Percentiles rank a stretch among this genome's conserved stretches.
These are phyloP conservation scores for Trichophyton rubrum DNA, from an alignment of 2,329 filamentous ascomycete genomes.

Conservation along the genomic window DNA sequence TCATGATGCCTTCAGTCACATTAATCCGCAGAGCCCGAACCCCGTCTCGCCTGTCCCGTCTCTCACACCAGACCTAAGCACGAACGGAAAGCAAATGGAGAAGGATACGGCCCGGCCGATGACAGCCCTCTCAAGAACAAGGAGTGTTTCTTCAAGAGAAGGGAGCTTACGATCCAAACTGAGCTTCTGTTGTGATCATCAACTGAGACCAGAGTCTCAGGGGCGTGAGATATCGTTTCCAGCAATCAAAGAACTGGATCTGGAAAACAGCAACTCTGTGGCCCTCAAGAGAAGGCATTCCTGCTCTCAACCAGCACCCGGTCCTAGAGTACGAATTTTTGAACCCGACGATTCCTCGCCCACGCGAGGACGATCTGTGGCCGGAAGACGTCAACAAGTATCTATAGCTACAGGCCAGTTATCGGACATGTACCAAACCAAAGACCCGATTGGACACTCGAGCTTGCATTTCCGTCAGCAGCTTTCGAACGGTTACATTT, in stretches of 20 bases:
- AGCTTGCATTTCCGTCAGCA: constrained; percentile 8
- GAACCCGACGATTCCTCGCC: not conserved
- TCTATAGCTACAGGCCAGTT: not conserved
- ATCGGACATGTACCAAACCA: not conserved
- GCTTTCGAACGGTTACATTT: constrained; percentile 9
- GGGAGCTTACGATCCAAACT: constrained; percentile 20
- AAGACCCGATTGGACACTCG: not conserved
- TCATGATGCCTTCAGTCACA: constrained; percentile 29
- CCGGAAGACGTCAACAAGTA: not conserved
- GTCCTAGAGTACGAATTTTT: constrained; percentile 15
- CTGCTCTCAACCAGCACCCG: constrained; percentile 26
- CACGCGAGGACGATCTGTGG: not conserved
- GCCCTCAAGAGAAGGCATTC: constrained; percentile 27
- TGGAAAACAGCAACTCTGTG: not conserved
- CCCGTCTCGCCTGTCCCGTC: constrained; percentile 1
- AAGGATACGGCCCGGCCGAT: not conserved
- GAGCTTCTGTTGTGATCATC: constrained; percentile 21
- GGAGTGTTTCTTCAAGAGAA: constrained; percentile 21
- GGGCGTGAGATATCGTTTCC: constrained; percentile 13
- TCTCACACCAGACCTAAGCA: not conserved
- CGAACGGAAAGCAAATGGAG: not conserved
- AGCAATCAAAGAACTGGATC: constrained; percentile 13
- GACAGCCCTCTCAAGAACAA: constrained; percentile 8
- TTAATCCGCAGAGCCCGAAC: constrained; percentile 7
- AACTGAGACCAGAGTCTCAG: constrained; percentile 16